Evolutionary conservation across 768 basidiomycete genomes (phyloP).

Genomic region (Lentinus tigrinus): DNA sequence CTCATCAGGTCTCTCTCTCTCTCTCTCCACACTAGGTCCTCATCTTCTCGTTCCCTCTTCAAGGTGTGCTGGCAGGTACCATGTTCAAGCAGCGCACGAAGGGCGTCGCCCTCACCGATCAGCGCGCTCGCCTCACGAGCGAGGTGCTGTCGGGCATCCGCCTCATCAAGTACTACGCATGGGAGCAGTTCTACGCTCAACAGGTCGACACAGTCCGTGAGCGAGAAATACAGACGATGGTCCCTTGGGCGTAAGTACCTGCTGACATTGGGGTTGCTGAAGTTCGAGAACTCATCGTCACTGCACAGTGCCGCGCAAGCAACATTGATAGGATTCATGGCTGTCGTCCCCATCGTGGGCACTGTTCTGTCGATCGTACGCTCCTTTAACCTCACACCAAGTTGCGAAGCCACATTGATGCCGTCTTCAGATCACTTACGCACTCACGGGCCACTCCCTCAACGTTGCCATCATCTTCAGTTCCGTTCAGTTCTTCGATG

Average conservation of each 20-base stretch:
- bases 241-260: conserved; percentile 28
- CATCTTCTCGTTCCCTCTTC: conserved; percentile 57
- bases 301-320: conserved; percentile 26
- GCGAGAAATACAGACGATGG: conserved; percentile 64
- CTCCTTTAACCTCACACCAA: background rate
- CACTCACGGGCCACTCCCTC: conserved; percentile 57
- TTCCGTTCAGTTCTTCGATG: conserved; percentile 81
- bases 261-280: too few relatives aligned
- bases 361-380: conserved; percentile 71
- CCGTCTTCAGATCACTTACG: conserved; percentile 55
- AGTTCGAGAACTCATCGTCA: too few relatives aligned
- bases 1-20: background rate
- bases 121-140: conserved; percentile 59
- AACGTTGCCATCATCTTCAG: conserved; percentile 78
- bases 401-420: background rate
- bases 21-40: too few relatives aligned
- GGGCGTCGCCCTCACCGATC: conserved; percentile 64
- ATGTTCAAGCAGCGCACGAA: conserved; percentile 54
- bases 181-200: conserved; percentile 79
- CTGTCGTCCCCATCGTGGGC: conserved; percentile 64
- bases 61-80: conserved; percentile 47
- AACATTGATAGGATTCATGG: conserved; percentile 42
- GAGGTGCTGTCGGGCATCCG: conserved; percentile 83
- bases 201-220: conserved; percentile 67
- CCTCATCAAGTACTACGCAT: conserved; percentile 89